A percentile compares a stretch with the other conserved stretches of the same genome.
These are phyloP conservation scores for Pelargonium exstipulatum DNA, from an alignment of 441 rosid genomes.

Conservation along the genomic window DNA sequence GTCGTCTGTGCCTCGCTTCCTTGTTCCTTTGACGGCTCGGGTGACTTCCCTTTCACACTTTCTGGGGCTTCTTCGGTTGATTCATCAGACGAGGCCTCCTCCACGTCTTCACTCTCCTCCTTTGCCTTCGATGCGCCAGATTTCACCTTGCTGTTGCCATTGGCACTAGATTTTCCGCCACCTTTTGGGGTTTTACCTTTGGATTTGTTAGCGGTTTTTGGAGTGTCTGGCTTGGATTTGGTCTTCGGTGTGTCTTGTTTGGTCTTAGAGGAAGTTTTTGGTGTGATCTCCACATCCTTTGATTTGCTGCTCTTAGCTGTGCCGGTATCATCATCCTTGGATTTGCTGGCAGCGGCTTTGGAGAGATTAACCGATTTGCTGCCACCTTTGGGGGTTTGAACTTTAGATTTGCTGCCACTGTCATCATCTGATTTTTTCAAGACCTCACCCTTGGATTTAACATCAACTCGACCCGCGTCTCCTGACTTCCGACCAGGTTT, in stretches of 20 bases:
- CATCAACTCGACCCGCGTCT: conserved; percentile 35
- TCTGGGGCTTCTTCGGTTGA: conserved; percentile 36
- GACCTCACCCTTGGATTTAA: conserved; percentile 31
- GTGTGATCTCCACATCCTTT: conserved; percentile 39
- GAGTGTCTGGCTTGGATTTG: conserved; percentile 50
- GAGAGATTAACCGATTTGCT: conserved; percentile 36
- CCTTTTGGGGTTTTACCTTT: conserved; percentile 39
- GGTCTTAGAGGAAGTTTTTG: conserved; percentile 37
- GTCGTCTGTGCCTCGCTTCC: conserved; percentile 40
- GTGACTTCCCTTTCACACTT: conserved; percentile 37
- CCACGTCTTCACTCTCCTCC: conserved; percentile 35
- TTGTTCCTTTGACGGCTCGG: conserved; percentile 40
- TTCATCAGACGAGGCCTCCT: conserved; percentile 40
- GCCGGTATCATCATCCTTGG: conserved; percentile 17
- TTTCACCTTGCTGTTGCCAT: conserved; percentile 45
- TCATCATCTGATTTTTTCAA: conserved; percentile 18
- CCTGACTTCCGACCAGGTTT: conserved; percentile 43
- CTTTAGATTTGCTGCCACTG: conserved; percentile 35
- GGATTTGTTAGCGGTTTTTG: conserved; percentile 32
- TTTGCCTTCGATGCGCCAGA: conserved; percentile 48
- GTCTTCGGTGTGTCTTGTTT: conserved; percentile 41
- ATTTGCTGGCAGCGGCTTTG: conserved; percentile 32
- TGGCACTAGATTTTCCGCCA: conserved; percentile 38
- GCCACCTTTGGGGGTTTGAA: conserved; percentile 32
- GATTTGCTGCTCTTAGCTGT: not conserved